These are phyloP conservation scores for Colletotrichum acutatum DNA, from an alignment of 2,329 filamentous ascomycete genomes.

Conservation along the genomic window DNA sequence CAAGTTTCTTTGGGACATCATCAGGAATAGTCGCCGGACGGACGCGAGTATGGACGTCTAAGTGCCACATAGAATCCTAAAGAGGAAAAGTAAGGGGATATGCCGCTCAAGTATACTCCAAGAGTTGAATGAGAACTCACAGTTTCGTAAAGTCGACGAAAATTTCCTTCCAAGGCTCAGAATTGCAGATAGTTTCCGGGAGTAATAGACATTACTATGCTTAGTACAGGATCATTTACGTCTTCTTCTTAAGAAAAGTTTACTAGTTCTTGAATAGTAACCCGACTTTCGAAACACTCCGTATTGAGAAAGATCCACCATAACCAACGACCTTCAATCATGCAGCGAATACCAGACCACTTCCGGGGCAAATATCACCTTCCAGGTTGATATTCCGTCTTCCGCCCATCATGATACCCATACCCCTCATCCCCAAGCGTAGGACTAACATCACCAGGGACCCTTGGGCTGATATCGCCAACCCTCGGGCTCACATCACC, in stretches of 20 bases:
- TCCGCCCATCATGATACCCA: background rate
- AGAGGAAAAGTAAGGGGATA: background rate
- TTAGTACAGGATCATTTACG: background rate
- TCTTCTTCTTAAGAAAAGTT: background rate
- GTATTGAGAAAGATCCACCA: background rate
- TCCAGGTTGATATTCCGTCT: background rate
- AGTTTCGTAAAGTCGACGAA: background rate
- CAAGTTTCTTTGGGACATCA: background rate
- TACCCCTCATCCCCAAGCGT: background rate
- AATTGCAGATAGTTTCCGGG: background rate
- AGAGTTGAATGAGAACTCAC: background rate
- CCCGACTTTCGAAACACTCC: background rate
- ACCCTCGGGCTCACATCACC: background rate
- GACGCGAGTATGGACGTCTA: background rate
- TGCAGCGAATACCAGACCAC: background rate
- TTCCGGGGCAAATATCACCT: background rate
- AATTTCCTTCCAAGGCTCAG: background rate
- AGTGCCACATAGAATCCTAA: background rate
- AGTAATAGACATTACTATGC: background rate
- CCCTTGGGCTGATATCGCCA: background rate
- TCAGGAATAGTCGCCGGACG: background rate
- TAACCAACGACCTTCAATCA: background rate
- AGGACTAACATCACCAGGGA: background rate
- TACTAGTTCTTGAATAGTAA: background rate
- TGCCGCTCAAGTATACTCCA: background rate